Percentiles rank a stretch among this genome's conserved stretches.
These are phyloP conservation scores for Peronospora farinosa DNA, from an alignment of 352 stramenopile species.

Conservation along the genomic window DNA sequence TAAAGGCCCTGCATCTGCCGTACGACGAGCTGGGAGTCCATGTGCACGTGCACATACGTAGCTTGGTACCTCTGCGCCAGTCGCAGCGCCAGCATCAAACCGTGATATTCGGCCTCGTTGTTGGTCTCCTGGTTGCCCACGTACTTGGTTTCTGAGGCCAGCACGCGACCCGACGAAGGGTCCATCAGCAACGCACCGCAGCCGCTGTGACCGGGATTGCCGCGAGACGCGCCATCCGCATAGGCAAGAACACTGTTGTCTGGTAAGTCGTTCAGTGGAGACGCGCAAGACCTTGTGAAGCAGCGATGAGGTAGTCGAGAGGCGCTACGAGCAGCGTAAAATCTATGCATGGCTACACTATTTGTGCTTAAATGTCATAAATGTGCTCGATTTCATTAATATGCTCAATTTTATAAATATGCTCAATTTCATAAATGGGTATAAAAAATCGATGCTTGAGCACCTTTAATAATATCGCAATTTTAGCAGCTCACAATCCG, in stretches of 20 bases:
- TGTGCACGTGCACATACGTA: conserved; percentile 41
- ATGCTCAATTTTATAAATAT: no score
- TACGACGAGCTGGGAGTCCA: conserved; percentile 80
- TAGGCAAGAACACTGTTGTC: conserved; percentile 34
- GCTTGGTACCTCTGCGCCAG: conserved; percentile 39
- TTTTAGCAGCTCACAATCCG: neutral
- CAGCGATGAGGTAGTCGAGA: conserved; percentile 3
- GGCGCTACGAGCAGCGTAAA: neutral
- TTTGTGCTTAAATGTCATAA: no score
- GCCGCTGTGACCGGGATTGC: conserved; percentile 54
- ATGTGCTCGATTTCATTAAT: no score
- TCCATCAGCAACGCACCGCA: conserved; percentile 60
- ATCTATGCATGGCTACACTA: conserved; percentile 4
- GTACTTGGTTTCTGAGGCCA: conserved; percentile 39
- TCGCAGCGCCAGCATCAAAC: conserved; percentile 50
- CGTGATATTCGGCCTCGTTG: conserved; percentile 69
- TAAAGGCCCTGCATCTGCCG: conserved; percentile 70
- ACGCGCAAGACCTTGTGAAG: conserved; percentile 4
- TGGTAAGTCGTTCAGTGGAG: neutral
- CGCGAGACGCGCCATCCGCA: conserved; percentile 63
- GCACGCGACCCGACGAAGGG: conserved; percentile 27
- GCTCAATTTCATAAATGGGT: no score
- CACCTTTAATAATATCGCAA: neutral
- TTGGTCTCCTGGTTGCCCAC: conserved; percentile 63
- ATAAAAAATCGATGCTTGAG: no score